These are phyloP conservation scores for Phyllosticta ampelicida DNA, from an alignment of 2,329 filamentous ascomycete species.

Conservation along the genomic window DNA sequence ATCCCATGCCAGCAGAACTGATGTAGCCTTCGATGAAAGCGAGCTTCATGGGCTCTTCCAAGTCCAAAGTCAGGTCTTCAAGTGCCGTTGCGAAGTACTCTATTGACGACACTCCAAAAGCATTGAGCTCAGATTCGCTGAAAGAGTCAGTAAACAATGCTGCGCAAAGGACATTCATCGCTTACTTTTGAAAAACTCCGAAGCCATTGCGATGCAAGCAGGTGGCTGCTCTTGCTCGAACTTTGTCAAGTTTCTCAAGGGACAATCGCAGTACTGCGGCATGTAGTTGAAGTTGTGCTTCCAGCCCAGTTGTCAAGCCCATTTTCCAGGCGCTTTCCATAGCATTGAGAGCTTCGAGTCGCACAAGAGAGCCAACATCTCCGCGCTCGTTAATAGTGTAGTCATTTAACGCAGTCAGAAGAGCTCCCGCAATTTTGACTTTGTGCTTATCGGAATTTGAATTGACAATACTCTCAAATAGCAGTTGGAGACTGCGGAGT, in stretches of 20 bases:
- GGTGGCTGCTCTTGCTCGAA: slow-evolving; percentile 42
- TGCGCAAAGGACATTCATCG: slow-evolving; percentile 17
- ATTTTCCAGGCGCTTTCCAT: slow-evolving; percentile 38
- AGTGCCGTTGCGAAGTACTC: slow-evolving; percentile 49
- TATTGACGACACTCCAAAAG: slow-evolving; percentile 44
- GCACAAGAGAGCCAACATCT: slow-evolving; percentile 78
- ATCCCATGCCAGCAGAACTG: slow-evolving; percentile 66
- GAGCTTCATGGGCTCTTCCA: slow-evolving; percentile 14
- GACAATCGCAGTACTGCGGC: slow-evolving; percentile 54
- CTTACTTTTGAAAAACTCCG: slow-evolving; percentile 5
- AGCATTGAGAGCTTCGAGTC: slow-evolving; percentile 65
- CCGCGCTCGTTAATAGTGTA: slow-evolving; percentile 85
- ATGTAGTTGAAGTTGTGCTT: slow-evolving; percentile 17
- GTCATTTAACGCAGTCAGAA: slow-evolving; percentile 56
- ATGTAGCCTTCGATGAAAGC: slow-evolving; percentile 56
- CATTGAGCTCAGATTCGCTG: slow-evolving; percentile 7
- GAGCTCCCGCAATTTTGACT: slow-evolving; percentile 19
- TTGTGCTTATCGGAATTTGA: slow-evolving; percentile 9
- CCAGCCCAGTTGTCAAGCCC: slow-evolving; percentile 8
- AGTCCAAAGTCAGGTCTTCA: neutral
- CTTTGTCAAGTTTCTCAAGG: slow-evolving; percentile 81
- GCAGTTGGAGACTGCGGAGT: slow-evolving; percentile 27
- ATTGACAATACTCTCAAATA: slow-evolving; percentile 16
- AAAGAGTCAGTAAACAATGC: neutral
- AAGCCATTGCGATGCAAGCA: slow-evolving; percentile 13